A percentile compares a stretch with the other conserved stretches of the same genome.
Conservation (phyloP, 2,329 filamentous ascomycete genomes). For the Neonectria hederae region DNA sequence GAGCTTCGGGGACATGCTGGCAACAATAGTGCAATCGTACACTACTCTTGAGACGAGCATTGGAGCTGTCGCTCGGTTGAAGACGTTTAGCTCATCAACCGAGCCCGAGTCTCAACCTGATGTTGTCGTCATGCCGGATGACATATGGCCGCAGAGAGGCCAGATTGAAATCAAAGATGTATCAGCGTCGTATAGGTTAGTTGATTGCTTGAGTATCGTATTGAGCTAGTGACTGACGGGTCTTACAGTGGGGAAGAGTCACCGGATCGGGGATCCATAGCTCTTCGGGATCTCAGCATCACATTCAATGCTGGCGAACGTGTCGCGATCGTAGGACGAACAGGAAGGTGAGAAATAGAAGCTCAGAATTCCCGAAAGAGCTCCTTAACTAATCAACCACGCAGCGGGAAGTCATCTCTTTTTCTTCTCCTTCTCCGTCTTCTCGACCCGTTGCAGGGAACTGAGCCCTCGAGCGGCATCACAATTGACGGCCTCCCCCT, state of each 20-base stretch:
- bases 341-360: conserved; percentile 14
- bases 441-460: conserved; percentile 46
- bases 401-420: conserved; percentile 55
- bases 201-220: background rate
- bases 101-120: conserved; percentile 8
- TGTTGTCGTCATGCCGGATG: background rate
- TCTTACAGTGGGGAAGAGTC: background rate
- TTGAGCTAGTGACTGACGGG: background rate
- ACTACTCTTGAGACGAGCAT: conserved; percentile 46
- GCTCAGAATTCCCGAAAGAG: background rate
- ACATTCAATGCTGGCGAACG: conserved; percentile 9
- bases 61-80: conserved; percentile 40
- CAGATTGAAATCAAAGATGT: conserved; percentile 15
- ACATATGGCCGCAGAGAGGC: conserved; percentile 22
- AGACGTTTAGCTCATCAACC: conserved; percentile 14
- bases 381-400: background rate
- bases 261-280: background rate
- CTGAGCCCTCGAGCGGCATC: conserved; percentile 35
- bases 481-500: conserved; percentile 54
- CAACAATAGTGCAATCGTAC: conserved; percentile 46
- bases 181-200: conserved; percentile 26
- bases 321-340: conserved; percentile 21
- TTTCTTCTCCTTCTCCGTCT: conserved; percentile 52
- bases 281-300: conserved; percentile 11
- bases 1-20: conserved; percentile 41